These are phyloP conservation scores for Plectosphaerella sp. DNA, from an alignment of 2,329 filamentous ascomycete species.

Conservation along the genomic window DNA sequence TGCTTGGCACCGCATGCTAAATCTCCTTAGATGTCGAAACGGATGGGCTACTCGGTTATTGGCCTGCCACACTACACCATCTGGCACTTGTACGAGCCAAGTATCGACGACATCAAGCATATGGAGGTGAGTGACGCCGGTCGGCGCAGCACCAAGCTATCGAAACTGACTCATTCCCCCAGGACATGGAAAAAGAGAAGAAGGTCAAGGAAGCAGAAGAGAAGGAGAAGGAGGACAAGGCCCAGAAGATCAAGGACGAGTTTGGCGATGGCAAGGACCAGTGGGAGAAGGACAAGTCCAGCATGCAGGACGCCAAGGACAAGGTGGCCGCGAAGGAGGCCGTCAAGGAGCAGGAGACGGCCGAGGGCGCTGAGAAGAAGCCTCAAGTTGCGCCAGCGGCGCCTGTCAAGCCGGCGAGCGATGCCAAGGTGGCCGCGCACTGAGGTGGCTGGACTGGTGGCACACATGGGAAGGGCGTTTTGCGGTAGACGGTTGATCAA, in stretches of 20 bases:
- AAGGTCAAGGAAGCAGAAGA: slow-evolving; percentile 77
- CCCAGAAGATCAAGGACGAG: slow-evolving; percentile 74
- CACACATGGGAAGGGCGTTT: not conserved
- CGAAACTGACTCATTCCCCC: slow-evolving; percentile 10
- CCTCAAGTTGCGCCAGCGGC: not conserved
- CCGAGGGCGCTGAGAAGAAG: slow-evolving; percentile 13
- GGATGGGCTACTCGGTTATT: slow-evolving; percentile 93
- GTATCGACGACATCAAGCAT: slow-evolving; percentile 91
- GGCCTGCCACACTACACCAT: slow-evolving; percentile 97
- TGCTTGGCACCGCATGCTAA: slow-evolving; percentile 3
- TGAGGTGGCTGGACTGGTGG: not conserved
- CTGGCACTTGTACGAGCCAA: slow-evolving; percentile 99
- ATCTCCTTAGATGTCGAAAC: slow-evolving; percentile 76
- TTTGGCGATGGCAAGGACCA: slow-evolving; percentile 74
- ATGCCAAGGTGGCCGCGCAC: not conserved
- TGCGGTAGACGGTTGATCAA: not conserved
- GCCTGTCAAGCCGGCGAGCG: not conserved
- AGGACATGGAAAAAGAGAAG: slow-evolving; percentile 92
- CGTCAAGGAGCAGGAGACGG: slow-evolving; percentile 9
- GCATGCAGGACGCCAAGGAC: slow-evolving; percentile 54
- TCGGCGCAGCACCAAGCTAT: not conserved
- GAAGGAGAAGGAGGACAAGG: slow-evolving; percentile 64
- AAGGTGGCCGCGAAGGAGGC: slow-evolving; percentile 1
- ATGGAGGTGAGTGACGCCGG: slow-evolving; percentile 65
- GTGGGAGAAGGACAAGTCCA: slow-evolving; percentile 87